Evolutionary conservation across 2,329 filamentous ascomycete species (phyloP), one percentile per base, ranked within the genome.

Genomic region (Fusarium chlamydosporum): DNA sequence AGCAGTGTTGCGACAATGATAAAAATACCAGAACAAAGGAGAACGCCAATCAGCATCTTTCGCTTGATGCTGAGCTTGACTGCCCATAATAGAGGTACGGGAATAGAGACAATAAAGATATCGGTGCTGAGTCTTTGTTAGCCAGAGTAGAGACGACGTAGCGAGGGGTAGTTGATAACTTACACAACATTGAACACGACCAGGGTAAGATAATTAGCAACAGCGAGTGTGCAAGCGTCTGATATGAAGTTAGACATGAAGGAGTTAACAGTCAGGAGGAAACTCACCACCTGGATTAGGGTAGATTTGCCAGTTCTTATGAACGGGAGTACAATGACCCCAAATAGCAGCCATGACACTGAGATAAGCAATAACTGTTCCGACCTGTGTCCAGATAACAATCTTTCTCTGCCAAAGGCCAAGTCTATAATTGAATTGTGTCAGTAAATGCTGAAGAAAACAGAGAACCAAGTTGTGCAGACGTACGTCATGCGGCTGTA

Each of bases 401-500:
- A 79, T 47, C 48, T 77, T 79, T 43, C 79, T 77, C 55, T 81
- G 78, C 60, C 72, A 74, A 6, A 81, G 72, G 1, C 77, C 79
- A 18, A 80, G 73, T 0, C 80, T 79, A 45, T 4, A 43, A 5
- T 16, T 7, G 10, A 18, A 18, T 29, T 3, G 6, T 48, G 26
- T 74, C 31, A 74, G 70, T 40, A 20, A 27, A 8, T 4, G 10
- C 20, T 6, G 11, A 4, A 1, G 1, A 11, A 7, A 16, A 37
- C 18, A 7, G 7, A 16, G 4, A 15, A 12, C n/a, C 27, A 16
- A 18, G 68, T 5, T 20, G 5, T 35, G 13, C 79, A 46, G 74
- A 82, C 80, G 81, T 74, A 82, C 80, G 81, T 83, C 62, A 83
- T 75, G 41, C 81, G 76, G 46, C 76, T 74, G 63, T 80, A 82